A percentile compares a stretch with the other conserved stretches of the same genome.
Evolutionary conservation across 2,329 filamentous ascomycete species (phyloP).

Genomic region (Cercospora citrullina): DNA sequence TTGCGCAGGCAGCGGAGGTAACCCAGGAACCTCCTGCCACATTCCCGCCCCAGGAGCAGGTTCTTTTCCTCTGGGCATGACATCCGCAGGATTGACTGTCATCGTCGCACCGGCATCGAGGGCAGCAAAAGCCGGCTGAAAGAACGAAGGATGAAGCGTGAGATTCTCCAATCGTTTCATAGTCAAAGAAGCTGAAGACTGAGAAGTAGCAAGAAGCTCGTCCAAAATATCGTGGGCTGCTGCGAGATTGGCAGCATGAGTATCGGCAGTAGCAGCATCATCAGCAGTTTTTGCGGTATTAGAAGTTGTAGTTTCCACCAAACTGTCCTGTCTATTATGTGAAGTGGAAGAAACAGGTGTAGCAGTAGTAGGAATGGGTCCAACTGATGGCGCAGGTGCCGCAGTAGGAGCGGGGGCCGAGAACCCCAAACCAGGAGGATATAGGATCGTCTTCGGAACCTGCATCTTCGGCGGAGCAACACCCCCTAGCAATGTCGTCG

Average conservation of each 20-base stretch:
- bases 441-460: neutral
- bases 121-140: neutral
- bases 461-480: neutral
- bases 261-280: neutral
- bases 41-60: neutral
- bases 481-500: neutral
- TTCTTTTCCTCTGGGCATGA: slow-evolving; percentile 4
- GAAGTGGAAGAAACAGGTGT: neutral
- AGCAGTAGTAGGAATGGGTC: neutral
- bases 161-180: neutral
- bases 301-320: neutral
- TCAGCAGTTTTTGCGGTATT: neutral
- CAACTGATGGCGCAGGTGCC: neutral
- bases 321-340: slow-evolving; percentile 10
- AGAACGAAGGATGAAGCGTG: neutral
- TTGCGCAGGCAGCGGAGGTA: rapidly evolving
- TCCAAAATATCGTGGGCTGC: neutral
- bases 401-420: neutral
- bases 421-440: neutral
- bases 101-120: neutral
- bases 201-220: neutral
- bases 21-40: neutral
- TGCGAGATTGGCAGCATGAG: neutral
- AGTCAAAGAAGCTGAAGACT: neutral
- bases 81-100: neutral